These are phyloP conservation scores for Monosporascus sp. DNA, from an alignment of 2,329 filamentous ascomycete genomes.

Conservation along the genomic window DNA sequence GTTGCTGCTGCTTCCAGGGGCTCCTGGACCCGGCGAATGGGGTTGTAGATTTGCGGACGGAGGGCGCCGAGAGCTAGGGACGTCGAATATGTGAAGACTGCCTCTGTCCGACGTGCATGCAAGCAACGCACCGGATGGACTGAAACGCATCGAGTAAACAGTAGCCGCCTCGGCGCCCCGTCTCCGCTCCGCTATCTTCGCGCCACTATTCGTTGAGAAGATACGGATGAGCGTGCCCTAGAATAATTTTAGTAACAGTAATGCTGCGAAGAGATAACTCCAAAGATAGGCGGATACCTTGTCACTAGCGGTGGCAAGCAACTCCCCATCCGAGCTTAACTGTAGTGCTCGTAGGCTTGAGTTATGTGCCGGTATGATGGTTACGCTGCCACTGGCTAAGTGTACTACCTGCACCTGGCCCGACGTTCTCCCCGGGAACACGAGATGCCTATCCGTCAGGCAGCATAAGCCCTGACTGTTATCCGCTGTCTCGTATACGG, in stretches of 20 bases:
- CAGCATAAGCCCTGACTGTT: slow-evolving; percentile 79
- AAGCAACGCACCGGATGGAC: slow-evolving; percentile 70
- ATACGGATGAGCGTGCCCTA: slow-evolving; percentile 84
- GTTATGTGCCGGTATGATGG: slow-evolving; percentile 88
- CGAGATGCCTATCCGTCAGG: slow-evolving; percentile 66
- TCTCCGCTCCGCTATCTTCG: slow-evolving; percentile 76
- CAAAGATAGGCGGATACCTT: slow-evolving; percentile 39
- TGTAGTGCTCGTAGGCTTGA: slow-evolving; percentile 72
- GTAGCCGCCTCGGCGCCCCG: slow-evolving; percentile 83
- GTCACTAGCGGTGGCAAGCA: slow-evolving; percentile 87
- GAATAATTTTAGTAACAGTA: neutral
- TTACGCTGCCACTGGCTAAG: slow-evolving; percentile 72
- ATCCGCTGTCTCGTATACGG: slow-evolving; percentile 78
- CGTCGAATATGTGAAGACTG: slow-evolving; percentile 89
- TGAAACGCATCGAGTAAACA: slow-evolving; percentile 85
- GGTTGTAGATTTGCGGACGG: slow-evolving; percentile 8
- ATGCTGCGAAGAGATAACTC: slow-evolving; percentile 4
- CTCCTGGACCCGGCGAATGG: slow-evolving; percentile 12
- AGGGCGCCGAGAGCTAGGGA: slow-evolving; percentile 51
- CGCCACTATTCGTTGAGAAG: slow-evolving; percentile 74
- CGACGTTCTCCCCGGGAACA: slow-evolving; percentile 79
- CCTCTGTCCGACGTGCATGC: slow-evolving; percentile 96
- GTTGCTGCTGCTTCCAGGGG: slow-evolving; percentile 11
- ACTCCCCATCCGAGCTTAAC: slow-evolving; percentile 71
- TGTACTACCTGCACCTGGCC: slow-evolving; percentile 90